Evolutionary conservation across 148 eudicot genomes (phyloP).

Genomic region (Rhododendron ovatum): DNA sequence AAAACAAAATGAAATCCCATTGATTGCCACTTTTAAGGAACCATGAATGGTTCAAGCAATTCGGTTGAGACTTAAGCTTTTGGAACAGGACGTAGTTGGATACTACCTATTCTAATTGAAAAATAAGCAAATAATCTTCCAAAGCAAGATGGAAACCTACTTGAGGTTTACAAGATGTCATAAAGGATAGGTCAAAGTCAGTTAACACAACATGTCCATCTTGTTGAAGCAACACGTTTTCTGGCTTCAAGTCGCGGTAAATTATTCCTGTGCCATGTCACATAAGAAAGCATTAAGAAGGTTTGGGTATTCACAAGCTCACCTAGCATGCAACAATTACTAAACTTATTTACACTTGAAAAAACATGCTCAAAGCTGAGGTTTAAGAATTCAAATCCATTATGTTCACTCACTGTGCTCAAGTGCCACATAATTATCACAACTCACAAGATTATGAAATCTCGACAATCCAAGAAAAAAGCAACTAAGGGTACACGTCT

Average conservation of each 20-base stretch:
- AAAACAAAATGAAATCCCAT: not conserved
- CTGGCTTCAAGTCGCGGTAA: slow-evolving; percentile 95
- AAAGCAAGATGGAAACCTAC: slow-evolving; percentile 31
- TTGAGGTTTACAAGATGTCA: slow-evolving; percentile 79
- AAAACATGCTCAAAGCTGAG: slow-evolving; percentile 1
- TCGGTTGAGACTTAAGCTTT: not conserved
- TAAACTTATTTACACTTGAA: not conserved
- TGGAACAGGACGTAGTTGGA: not conserved
- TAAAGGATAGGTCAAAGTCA: slow-evolving; percentile 90
- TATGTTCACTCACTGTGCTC: not conserved
- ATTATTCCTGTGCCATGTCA: slow-evolving; percentile 62
- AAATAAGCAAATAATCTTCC: slow-evolving; percentile 1
- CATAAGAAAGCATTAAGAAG: slow-evolving; percentile 4
- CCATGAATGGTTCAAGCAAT: not conserved
- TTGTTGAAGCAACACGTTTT: slow-evolving; percentile 78
- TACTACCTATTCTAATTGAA: not conserved
- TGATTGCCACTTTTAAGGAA: not conserved
- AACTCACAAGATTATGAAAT: not conserved
- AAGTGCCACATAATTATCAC: not conserved
- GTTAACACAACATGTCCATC: slow-evolving; percentile 85
- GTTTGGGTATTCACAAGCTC: not conserved
- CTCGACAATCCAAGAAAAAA: not conserved
- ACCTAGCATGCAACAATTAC: not conserved
- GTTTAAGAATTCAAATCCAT: not conserved
- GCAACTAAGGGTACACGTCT: not conserved